These are phyloP conservation scores for Mycena maculata DNA, from an alignment of 768 basidiomycete genomes.

Conservation along the genomic window DNA sequence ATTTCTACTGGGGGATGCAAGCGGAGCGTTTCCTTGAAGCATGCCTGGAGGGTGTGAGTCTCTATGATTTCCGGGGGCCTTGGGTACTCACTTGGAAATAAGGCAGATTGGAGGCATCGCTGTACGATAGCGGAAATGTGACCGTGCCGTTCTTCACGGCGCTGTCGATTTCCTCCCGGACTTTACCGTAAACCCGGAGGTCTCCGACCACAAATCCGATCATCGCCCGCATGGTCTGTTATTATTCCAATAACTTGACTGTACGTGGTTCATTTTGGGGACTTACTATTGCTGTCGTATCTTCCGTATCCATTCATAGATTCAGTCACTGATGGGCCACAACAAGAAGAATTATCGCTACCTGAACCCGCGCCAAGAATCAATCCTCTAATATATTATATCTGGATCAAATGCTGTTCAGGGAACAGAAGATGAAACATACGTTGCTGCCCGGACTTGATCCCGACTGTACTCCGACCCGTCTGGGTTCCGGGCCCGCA, in stretches of 20 bases:
- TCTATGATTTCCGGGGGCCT: not conserved
- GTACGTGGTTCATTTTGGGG: not conserved
- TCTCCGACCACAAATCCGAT: constrained; percentile 20
- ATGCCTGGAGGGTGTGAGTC: constrained; percentile 1
- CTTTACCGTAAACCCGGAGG: constrained; percentile 6
- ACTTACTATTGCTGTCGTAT: constrained; percentile 26
- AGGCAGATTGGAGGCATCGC: not conserved
- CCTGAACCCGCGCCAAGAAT: constrained; percentile 25
- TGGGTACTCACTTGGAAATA: constrained; percentile 16
- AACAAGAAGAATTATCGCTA: not conserved
- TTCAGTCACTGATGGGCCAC: too few relatives aligned
- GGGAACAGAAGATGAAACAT: not conserved
- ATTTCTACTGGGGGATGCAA: constrained; percentile 17
- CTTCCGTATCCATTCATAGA: too few relatives aligned
- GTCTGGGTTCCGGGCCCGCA: constrained; percentile 7
- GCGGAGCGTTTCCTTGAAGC: constrained; percentile 22
- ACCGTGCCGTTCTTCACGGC: not conserved
- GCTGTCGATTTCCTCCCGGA: constrained; percentile 12
- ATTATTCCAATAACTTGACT: not conserved
- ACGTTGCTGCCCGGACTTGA: constrained; percentile 18
- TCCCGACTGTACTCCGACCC: constrained; percentile 18
- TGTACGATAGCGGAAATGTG: constrained; percentile 17
- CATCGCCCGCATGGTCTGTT: constrained; percentile 23
- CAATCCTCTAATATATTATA: constrained; percentile 1
- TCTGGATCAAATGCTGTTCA: not conserved